These are phyloP conservation scores for Debaryomyces hansenii DNA, from an alignment of 805 yeast species.

Conservation along the genomic window DNA sequence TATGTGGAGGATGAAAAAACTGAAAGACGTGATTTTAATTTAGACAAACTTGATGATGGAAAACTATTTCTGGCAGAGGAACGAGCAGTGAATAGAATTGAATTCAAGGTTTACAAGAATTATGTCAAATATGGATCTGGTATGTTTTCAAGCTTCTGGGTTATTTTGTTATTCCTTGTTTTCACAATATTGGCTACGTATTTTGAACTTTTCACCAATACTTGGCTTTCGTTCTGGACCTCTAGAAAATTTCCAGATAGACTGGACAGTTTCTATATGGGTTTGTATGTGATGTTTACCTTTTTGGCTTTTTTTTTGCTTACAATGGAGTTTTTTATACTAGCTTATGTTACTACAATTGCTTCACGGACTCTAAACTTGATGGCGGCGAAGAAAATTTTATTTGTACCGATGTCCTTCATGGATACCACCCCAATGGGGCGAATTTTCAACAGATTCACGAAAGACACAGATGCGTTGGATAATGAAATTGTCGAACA, in stretches of 20 bases:
- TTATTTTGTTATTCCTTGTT: background rate
- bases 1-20: slow-evolving; percentile 15
- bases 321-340: slow-evolving; percentile 37
- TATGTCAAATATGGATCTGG: slow-evolving; percentile 33
- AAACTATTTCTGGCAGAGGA: slow-evolving; percentile 46
- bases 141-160: background rate
- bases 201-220: slow-evolving; percentile 54
- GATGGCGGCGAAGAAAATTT: slow-evolving; percentile 52
- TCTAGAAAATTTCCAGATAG: slow-evolving; percentile 46
- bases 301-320: slow-evolving; percentile 46
- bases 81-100: slow-evolving; percentile 52
- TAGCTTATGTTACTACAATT: slow-evolving; percentile 47
- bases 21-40: slow-evolving; percentile 11
- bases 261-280: slow-evolving; percentile 61
- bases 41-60: slow-evolving; percentile 11
- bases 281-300: slow-evolving; percentile 61
- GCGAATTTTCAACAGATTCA: slow-evolving; percentile 74
- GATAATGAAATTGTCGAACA: slow-evolving; percentile 75
- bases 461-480: slow-evolving; percentile 77
- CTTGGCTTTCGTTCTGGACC: slow-evolving; percentile 82
- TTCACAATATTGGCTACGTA: slow-evolving; percentile 41
- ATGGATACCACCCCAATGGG: slow-evolving; percentile 87
- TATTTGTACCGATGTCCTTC: slow-evolving; percentile 75
- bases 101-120: slow-evolving; percentile 28
- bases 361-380: slow-evolving; percentile 60